A percentile compares a stretch with the other conserved stretches of the same genome.
phyloP scores from a whole-genome alignment of 1,139 yeast genomes.

The Kurtzmaniella quercitrusa region DNA sequence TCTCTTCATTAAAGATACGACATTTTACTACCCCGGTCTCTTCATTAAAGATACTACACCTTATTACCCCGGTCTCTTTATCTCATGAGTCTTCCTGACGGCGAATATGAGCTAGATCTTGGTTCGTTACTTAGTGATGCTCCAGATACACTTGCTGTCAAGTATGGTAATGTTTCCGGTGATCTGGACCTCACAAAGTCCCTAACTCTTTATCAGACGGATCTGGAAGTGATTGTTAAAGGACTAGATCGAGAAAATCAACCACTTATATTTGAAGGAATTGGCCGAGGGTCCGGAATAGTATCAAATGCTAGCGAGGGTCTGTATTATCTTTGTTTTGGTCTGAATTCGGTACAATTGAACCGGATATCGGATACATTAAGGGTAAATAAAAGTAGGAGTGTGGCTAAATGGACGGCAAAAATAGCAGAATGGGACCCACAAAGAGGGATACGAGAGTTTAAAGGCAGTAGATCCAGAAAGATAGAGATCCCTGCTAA shows the following conservation, averaged over 20 bases:
- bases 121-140: slow-evolving; percentile 19
- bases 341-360: slow-evolving; percentile 17
- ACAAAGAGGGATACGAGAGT: no score
- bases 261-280: slow-evolving; percentile 38
- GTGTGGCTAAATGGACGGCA: slow-evolving; percentile 18
- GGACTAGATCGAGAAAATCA: slow-evolving; percentile 21
- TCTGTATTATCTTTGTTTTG: slow-evolving; percentile 28
- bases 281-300: slow-evolving; percentile 25
- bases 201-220: slow-evolving; percentile 32
- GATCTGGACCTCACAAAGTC: slow-evolving; percentile 37
- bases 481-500: no score
- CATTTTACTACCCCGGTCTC: no score
- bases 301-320: slow-evolving; percentile 18
- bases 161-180: slow-evolving; percentile 43
- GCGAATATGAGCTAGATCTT: slow-evolving; percentile 43
- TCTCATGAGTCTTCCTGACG: slow-evolving; percentile 36
- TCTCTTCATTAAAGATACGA: no score
- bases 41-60: no score
- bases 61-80: no score
- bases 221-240: slow-evolving; percentile 29
- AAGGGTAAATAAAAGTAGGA: slow-evolving; percentile 35
- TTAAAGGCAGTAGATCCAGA: not conserved
- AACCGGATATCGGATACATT: slow-evolving; percentile 28
- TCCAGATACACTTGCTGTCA: slow-evolving; percentile 28
- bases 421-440: slow-evolving; percentile 14